Conservation (phyloP, 805 yeast genomes). For the Sugiyamaella marilandica region DNA sequence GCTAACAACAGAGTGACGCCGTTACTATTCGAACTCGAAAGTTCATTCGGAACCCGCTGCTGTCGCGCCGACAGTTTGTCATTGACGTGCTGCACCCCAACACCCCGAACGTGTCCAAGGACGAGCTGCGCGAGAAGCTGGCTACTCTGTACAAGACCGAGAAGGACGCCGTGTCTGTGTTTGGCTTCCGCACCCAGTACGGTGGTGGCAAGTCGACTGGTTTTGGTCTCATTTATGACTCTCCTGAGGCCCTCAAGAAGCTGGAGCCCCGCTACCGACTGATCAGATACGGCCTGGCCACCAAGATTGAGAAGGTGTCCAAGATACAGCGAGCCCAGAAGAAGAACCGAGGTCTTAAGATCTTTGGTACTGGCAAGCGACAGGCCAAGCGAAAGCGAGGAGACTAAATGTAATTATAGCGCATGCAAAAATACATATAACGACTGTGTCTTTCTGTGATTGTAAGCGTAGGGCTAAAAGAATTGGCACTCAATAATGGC, state of each 20-base stretch:
- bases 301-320: slow-evolving; percentile 93
- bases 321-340: slow-evolving; percentile 99
- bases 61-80: slow-evolving; percentile 99
- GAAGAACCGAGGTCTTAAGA: slow-evolving; percentile 98
- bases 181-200: slow-evolving; percentile 98
- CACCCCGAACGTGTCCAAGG: slow-evolving; percentile 98
- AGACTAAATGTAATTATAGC: slow-evolving; percentile 15
- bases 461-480: no score
- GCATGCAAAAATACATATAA: neutral
- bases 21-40: slow-evolving; percentile 99
- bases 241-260: slow-evolving; percentile 94
- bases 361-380: slow-evolving; percentile 96
- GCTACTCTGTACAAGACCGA: slow-evolving; percentile 87
- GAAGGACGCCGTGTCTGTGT: slow-evolving; percentile 92
- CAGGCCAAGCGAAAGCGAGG: slow-evolving; percentile 60
- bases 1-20: slow-evolving; percentile 78
- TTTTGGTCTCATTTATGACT: slow-evolving; percentile 98
- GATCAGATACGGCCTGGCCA: slow-evolving; percentile 97
- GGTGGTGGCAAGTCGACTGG: slow-evolving; percentile 99
- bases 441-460: neutral
- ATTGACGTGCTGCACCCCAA: slow-evolving; percentile 99
- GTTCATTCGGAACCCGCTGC: slow-evolving; percentile 98
- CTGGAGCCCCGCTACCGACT: slow-evolving; percentile 99
- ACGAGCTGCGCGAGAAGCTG: slow-evolving; percentile 93
- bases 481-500: no score